Evolutionary conservation across 192 early-diverging fungal species (phyloP), one percentile per base, ranked within the genome.

Genomic region (Diversispora eburnea): DNA sequence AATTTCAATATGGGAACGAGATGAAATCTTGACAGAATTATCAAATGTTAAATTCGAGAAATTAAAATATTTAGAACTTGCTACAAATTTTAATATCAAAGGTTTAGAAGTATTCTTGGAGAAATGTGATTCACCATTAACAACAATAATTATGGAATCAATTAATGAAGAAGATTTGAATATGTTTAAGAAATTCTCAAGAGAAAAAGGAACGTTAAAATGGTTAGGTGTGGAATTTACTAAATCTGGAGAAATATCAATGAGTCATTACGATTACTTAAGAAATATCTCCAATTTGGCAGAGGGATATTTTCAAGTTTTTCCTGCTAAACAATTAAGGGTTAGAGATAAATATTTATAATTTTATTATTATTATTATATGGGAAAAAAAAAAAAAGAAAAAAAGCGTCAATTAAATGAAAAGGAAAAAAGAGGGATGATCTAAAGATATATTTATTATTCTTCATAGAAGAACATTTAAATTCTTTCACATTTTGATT

Each of bases 281-380:
- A 19, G 4, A 20, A 58, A 22, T 3, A 58, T 58, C 3, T 22
- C 19, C 19, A 22, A 58, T 22, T 22, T 22, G 8, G 57, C 57
- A 3, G 57, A 58, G 0, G n/a, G 57, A 20, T 10, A 58, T 58
- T 58, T 58, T 58, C 10, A 58, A 58, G 20, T 58, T 5, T 58
- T 58, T 58, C 57, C 4, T 58, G 57, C 22, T 8, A 58, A 58
- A 12, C 57, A 58, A 58, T n/a, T 58, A 9, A 58, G 57, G 8
- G 25, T 58, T 58, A 58, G 57, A 10, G 57, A 58, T 22, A 58
- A 58, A 58, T 58, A 58, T 12, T 58, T 58, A 22, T 55, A 55
- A 55, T 56, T 33, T 33, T 33, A 33, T 33, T 33, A 33, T 33
- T 33, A 33, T 33, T 33, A 33, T 33, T 33, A 33, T 33, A 33